These are phyloP conservation scores for Perilla frutescens DNA, from an alignment of 257 asterid species.

Conservation along the genomic window DNA sequence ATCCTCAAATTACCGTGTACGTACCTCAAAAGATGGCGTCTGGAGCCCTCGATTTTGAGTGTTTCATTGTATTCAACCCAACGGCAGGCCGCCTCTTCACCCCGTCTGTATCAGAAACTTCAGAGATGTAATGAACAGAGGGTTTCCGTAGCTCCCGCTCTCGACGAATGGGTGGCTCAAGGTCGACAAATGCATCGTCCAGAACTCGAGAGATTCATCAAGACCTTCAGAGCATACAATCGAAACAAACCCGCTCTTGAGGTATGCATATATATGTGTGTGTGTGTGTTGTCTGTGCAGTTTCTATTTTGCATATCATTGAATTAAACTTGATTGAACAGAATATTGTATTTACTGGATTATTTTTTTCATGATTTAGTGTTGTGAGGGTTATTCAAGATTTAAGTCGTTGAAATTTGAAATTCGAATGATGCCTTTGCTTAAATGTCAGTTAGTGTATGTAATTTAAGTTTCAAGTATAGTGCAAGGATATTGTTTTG, in stretches of 20 bases:
- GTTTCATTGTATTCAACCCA: conserved; percentile 29
- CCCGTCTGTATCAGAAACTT: conserved; percentile 23
- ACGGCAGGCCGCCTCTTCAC: background rate
- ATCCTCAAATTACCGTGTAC: background rate
- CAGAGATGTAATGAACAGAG: conserved; percentile 16
- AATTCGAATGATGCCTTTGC: background rate
- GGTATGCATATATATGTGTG: conserved; percentile 14
- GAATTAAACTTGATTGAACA: background rate
- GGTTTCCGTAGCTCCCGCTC: conserved; percentile 31
- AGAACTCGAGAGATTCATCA: conserved; percentile 26
- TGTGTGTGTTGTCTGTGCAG: background rate
- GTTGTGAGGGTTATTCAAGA: background rate
- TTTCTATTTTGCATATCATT: background rate
- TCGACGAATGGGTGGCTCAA: conserved; percentile 33
- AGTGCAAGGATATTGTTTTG: background rate
- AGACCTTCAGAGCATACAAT: background rate
- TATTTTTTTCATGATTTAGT: background rate
- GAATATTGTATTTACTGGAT: background rate
- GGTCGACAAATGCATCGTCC: conserved; percentile 9
- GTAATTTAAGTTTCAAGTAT: background rate
- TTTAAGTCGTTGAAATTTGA: background rate
- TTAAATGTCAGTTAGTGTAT: background rate
- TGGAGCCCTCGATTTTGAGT: conserved; percentile 18
- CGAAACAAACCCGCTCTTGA: conserved; percentile 39
- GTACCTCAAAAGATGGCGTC: background rate